These are phyloP conservation scores for Pachysandra terminalis DNA, from an alignment of 164 flowering plant genomes.

Conservation along the genomic window DNA sequence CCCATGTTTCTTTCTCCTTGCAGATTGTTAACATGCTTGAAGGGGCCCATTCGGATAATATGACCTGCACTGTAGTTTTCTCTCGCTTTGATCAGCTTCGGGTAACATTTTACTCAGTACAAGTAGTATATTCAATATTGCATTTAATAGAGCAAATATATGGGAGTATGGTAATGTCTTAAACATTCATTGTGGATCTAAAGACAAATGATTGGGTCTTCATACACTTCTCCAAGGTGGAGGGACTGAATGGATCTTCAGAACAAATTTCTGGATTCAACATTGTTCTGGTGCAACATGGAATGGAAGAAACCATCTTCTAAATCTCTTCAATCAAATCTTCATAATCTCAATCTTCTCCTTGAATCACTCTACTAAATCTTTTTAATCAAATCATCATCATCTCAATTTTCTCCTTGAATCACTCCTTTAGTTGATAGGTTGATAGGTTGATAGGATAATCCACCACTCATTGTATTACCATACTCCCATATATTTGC, in stretches of 20 bases:
- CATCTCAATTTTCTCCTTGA: no score
- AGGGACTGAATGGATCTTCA: not conserved
- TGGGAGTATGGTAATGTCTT: not conserved
- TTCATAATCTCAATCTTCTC: no score
- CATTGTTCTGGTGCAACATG: not conserved
- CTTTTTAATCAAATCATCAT: no score
- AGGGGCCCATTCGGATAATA: constrained; percentile 51
- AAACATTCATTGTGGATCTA: not conserved
- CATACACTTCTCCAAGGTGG: not conserved
- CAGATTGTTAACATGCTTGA: constrained; percentile 92
- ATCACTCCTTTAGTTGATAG: no score
- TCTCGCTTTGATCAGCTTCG: constrained; percentile 64
- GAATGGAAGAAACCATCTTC: not conserved
- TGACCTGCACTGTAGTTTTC: constrained; percentile 71
- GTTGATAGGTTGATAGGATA: no score
- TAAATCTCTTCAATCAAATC: no score
- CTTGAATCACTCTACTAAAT: no score
- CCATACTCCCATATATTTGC: no score
- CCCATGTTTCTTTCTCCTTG: constrained; percentile 6
- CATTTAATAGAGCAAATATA: no score
- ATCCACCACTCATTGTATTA: no score
- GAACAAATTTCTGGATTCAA: not conserved
- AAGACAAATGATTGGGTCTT: not conserved
- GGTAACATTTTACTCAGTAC: constrained; percentile 33
- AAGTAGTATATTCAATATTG: no score